Evolutionary conservation across 148 eudicot species (phyloP), one percentile per base, ranked within the genome.

Genomic region (Heliosperma pusillum): DNA sequence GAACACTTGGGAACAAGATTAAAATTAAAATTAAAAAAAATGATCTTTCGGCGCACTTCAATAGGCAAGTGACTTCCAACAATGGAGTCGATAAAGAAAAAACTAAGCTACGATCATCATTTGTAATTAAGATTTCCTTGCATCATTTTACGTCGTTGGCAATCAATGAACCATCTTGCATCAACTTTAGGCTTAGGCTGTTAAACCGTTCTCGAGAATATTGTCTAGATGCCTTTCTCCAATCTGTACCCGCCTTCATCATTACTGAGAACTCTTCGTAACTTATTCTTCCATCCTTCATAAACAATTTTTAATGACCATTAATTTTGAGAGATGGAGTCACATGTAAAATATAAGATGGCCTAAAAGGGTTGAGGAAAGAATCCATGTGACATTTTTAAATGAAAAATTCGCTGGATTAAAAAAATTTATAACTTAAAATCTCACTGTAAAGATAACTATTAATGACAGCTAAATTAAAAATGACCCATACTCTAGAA

Each of bases 231-330:
- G 93, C 96, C 77, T 89, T 91, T 79, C 90, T 87, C 93, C 97
- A 91, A 77, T 89, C 97, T 8, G 97, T 91, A 12, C 97, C 93
- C 5, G 93, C 93, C 79, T 91, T 91, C 97, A 91, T 91, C 97
- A 91, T 91, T 19, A 80, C 45, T 30, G 91, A 83, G 79, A 91
- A 91, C 76, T 91, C 97, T 61, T 89, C 91, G 17, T 88, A 91
- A 53, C 97, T 91, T 78, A 91, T 91, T 58, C 86, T 85, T 68
- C 97, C 97, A 80, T 91, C 97, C 97, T 91, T 26, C 70, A 74
- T 57, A 67, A 33, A 45, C 8, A 62, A 74, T 45, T 22, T 67
- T 66, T 5, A 24, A 53, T 7, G 57, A 63, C 5, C 15, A 56
- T 65, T 66, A 69, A 47, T 60, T 8, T 64, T 12, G n/a, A 40